phyloP scores from a whole-genome alignment of 331 rosid species.

The Pyracantha coccinea region DNA sequence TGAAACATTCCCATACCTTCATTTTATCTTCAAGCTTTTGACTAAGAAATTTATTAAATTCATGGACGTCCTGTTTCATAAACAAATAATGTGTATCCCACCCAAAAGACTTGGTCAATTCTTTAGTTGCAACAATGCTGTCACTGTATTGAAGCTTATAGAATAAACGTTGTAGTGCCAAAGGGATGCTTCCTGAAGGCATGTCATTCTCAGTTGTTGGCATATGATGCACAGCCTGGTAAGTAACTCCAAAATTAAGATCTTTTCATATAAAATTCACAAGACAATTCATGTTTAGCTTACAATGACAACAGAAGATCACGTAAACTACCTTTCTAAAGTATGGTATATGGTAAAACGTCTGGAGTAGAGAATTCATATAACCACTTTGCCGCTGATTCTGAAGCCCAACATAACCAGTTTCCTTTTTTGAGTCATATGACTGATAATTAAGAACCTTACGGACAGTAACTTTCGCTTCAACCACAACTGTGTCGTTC shows the following conservation, averaged over 20 bases:
- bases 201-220: slow-evolving; percentile 99
- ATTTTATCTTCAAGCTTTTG: slow-evolving; percentile 99
- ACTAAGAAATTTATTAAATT: slow-evolving; percentile 80
- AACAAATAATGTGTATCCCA: slow-evolving; percentile 99
- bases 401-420: slow-evolving; percentile 82
- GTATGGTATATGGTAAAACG: slow-evolving; percentile 73
- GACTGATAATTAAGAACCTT: slow-evolving; percentile 62
- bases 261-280: slow-evolving; percentile 1
- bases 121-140: slow-evolving; percentile 93
- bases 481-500: slow-evolving; percentile 53
- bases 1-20: slow-evolving; percentile 49
- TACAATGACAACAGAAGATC: neutral
- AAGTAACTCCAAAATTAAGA: slow-evolving; percentile 21
- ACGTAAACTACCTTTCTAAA: slow-evolving; percentile 59
- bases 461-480: slow-evolving; percentile 72
- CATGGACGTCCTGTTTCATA: slow-evolving; percentile 99
- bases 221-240: slow-evolving; percentile 99
- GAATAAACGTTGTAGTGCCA: slow-evolving; percentile 76
- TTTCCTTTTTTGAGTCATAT: slow-evolving; percentile 73
- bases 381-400: slow-evolving; percentile 92
- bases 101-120: slow-evolving; percentile 93
- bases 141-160: slow-evolving; percentile 88
- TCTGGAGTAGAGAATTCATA: slow-evolving; percentile 74
- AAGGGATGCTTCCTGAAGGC: slow-evolving; percentile 95
- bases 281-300: neutral